These are phyloP conservation scores for Stromatinia cepivora DNA, from an alignment of 2,329 filamentous ascomycete species.

Conservation along the genomic window DNA sequence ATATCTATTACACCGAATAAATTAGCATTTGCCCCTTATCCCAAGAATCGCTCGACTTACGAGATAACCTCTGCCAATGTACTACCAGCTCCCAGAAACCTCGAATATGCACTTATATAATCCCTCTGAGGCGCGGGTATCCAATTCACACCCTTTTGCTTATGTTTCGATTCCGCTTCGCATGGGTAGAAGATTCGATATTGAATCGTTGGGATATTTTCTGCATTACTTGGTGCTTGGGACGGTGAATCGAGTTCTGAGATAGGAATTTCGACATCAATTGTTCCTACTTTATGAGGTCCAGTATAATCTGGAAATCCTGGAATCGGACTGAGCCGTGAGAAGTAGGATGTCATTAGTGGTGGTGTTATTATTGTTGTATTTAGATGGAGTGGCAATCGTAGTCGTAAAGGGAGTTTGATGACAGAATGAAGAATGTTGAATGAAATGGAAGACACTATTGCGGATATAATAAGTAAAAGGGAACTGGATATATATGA, in stretches of 20 bases:
- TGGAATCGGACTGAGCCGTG: slow-evolving; percentile 66
- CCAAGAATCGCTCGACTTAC: slow-evolving; percentile 45
- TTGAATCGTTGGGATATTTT: slow-evolving; percentile 68
- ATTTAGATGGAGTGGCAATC: not conserved
- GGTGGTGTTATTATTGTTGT: not conserved
- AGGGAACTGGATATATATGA: not conserved
- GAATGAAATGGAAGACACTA: slow-evolving; percentile 5
- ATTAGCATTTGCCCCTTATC: not conserved
- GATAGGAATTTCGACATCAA: slow-evolving; percentile 78
- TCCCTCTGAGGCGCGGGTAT: slow-evolving; percentile 74
- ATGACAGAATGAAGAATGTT: not conserved
- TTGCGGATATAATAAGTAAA: not conserved
- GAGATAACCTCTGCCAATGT: slow-evolving; percentile 60
- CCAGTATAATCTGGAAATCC: slow-evolving; percentile 74
- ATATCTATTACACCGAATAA: slow-evolving; percentile 48
- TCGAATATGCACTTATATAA: slow-evolving; percentile 72
- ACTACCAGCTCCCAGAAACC: slow-evolving; percentile 68
- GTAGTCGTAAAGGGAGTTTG: slow-evolving; percentile 5
- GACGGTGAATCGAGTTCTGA: slow-evolving; percentile 57
- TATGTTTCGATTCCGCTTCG: slow-evolving; percentile 43
- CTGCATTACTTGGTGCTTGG: slow-evolving; percentile 48
- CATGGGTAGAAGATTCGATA: slow-evolving; percentile 84
- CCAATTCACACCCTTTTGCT: slow-evolving; percentile 64
- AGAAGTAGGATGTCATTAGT: slow-evolving; percentile 41
- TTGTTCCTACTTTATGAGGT: slow-evolving; percentile 74